Evolutionary conservation across 2,329 filamentous ascomycete species (phyloP), one percentile per base, ranked within the genome.

Genomic region (Zymoseptoria brevis): DNA sequence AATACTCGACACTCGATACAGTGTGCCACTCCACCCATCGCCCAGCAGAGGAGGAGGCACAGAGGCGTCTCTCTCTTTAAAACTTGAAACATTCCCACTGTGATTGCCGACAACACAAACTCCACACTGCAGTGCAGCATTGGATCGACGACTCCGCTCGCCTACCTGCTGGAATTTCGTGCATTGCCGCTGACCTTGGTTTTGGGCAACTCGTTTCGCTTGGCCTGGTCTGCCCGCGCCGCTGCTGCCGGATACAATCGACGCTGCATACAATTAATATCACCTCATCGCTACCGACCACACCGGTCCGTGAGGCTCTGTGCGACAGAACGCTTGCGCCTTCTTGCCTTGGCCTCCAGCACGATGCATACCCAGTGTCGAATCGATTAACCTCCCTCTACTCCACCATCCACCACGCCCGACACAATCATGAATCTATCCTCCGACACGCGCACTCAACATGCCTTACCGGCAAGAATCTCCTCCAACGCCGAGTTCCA

Each of bases 341-440:
- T 51, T 21, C 50, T 24, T 51, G 22, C 50, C 19, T 24, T 30
- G 51, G 51, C 51, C 26, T 29, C 8, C 29, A 56, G 55, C 62
- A 66, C 57, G 58, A 66, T 66, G 64, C 59, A 57, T 58, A 64
- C 60, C 59, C 60, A 57, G 57, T 57, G 57, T 63, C 59, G 62
- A 62, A 60, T 60, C 62, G 59, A 64, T 57, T 66, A 63, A 57
- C 56, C 57, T 41, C 55, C 59, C 52, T 53, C 56, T 54, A 60
- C 62, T 60, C 62, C 59, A 59, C 54, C 50, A 62, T 57, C 55
- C 59, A 58, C 52, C 45, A 61, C 61, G 56, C 57, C 56, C 57
- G 50, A 50, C 50, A 61, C 57, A 59, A 58, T 55, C 60, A 66
- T 66, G 64, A 66, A 64, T 58, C 62, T 66, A 55, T 57, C 62